Evolutionary conservation across 345 rosid species (phyloP).

Genomic region (Aurinia saxatilis): DNA sequence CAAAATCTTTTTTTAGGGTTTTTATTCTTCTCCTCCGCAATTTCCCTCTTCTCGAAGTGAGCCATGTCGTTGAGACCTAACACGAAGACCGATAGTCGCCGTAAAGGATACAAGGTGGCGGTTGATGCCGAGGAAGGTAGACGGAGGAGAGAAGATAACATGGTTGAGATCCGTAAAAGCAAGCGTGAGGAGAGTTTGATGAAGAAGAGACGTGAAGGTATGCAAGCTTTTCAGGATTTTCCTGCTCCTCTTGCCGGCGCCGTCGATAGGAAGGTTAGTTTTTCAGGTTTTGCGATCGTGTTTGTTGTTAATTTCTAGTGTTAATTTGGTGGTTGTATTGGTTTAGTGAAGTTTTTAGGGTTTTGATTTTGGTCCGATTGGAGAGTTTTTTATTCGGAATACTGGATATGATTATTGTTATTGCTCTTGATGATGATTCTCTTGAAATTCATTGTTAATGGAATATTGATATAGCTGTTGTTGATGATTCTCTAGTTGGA

Average conservation of each 20-base stretch:
- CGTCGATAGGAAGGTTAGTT: conserved; percentile 51
- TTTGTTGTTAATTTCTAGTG: neutral
- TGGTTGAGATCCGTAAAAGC: conserved; percentile 97
- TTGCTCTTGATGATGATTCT: too few species aligned
- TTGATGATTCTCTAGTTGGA: too few species aligned
- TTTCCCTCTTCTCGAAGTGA: neutral
- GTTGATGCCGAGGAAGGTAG: conserved; percentile 89
- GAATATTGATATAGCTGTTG: too few species aligned
- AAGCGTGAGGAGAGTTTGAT: conserved; percentile 83
- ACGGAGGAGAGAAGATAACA: conserved; percentile 81
- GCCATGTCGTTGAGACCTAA: conserved; percentile 75
- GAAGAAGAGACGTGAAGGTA: conserved; percentile 91
- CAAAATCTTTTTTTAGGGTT: conserved; percentile 5
- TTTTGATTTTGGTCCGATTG: neutral
- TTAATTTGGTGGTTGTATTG: neutral
- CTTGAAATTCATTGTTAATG: too few species aligned
- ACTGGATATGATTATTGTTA: neutral
- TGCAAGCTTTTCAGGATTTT: conserved; percentile 42
- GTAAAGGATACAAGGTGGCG: conserved; percentile 77
- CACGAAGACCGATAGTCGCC: conserved; percentile 66
- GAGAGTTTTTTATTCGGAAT: neutral
- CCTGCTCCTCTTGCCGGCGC: conserved; percentile 36
- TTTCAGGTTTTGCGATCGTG: neutral
- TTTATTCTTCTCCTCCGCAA: neutral
- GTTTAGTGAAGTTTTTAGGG: conserved; percentile 3